A percentile compares a stretch with the other conserved stretches of the same genome.
These are phyloP conservation scores for Smallanthus sonchifolius DNA, from an alignment of 129 eudicot genomes.

Conservation along the genomic window DNA sequence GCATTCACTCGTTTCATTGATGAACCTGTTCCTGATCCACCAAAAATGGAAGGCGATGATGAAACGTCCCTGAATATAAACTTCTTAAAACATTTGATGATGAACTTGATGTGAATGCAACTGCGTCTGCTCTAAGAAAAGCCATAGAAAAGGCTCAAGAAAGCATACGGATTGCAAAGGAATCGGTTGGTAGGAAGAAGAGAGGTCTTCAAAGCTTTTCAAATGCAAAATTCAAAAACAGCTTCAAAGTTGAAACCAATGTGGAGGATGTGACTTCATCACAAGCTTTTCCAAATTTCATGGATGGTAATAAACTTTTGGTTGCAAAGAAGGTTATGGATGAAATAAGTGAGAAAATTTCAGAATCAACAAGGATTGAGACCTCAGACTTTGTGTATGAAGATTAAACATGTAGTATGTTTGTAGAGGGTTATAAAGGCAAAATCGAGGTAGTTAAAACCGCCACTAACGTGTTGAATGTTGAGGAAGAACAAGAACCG, in stretches of 20 bases:
- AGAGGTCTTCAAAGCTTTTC: slow-evolving; percentile 43
- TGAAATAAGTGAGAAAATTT: slow-evolving; percentile 28
- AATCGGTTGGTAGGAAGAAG: slow-evolving; percentile 61
- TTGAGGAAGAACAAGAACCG: slow-evolving; percentile 16
- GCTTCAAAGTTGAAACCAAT: slow-evolving; percentile 26
- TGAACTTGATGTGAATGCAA: slow-evolving; percentile 70
- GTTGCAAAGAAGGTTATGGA: slow-evolving; percentile 23
- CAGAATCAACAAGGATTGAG: slow-evolving; percentile 23
- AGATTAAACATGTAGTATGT: not conserved
- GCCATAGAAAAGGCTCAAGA: slow-evolving; percentile 93
- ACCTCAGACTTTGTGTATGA: slow-evolving; percentile 18
- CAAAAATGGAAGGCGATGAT: slow-evolving; percentile 20
- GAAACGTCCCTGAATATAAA: slow-evolving; percentile 31
- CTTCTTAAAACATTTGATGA: slow-evolving; percentile 34
- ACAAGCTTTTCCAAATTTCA: slow-evolving; percentile 23
- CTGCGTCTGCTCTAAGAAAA: slow-evolving; percentile 68
- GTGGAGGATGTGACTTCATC: slow-evolving; percentile 10
- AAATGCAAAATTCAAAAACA: slow-evolving; percentile 30
- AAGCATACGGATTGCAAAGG: slow-evolving; percentile 83
- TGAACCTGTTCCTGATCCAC: slow-evolving; percentile 20
- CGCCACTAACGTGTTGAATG: not conserved
- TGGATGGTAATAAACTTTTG: slow-evolving; percentile 22
- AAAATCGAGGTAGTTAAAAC: slow-evolving; percentile 14
- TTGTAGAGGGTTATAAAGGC: slow-evolving; percentile 22
- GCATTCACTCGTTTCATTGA: slow-evolving; percentile 58